Base-by-base conservation (phyloP, 495 filamentous ascomycete species). In the Penicillium lagena region DNA sequence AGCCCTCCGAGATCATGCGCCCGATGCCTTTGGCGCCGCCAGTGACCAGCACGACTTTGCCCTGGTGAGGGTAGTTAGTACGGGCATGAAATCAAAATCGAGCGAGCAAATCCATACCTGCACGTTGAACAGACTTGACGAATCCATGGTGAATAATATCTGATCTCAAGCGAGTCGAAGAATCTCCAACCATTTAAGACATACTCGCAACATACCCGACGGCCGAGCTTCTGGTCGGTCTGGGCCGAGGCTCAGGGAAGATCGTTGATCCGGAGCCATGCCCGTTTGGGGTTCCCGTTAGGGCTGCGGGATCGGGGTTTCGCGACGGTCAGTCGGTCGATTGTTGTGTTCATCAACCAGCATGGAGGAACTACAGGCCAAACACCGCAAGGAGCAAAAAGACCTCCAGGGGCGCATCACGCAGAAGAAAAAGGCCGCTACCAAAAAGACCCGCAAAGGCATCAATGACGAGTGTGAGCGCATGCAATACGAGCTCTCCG, bases 401-500 rank as follows among this genome's bases (percentile, higher is more conserved):
- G 91, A 98, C 34, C 75, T 98, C 14, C 86, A 90, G 67, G 71
- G 77, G 31, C 80, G 82, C 17, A 83, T 93, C 50, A 96, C 87
- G 7, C 89, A 87, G 68, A 96, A 95, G 71, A 96, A 95, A 72
- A 96, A 95, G 69, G 78, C 82, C 42, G 90, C 93, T 22, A 93
- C 85, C 32, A 98, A 96, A 69, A 97, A 96, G 76, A 96, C 89
- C 12, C 80, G 93, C 29, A 94, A 89, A 64, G 84, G 83, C 34
- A 75, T 97, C 51, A 90, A 86, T 54, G 81, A 89, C 49, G 86
- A 94, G 67, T 93, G 89, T 62, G 83, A 82, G 28, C 68, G 76
- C 43, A 73, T 91, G 44, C 87, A 91, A 63, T 61, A 69, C 13
- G 72, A 85, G 29, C 62, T 90, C n/a, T 77, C 76, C 38, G 80